phyloP scores from a whole-genome alignment of 495 filamentous ascomycete genomes.

The Aspergillus haitiensis region DNA sequence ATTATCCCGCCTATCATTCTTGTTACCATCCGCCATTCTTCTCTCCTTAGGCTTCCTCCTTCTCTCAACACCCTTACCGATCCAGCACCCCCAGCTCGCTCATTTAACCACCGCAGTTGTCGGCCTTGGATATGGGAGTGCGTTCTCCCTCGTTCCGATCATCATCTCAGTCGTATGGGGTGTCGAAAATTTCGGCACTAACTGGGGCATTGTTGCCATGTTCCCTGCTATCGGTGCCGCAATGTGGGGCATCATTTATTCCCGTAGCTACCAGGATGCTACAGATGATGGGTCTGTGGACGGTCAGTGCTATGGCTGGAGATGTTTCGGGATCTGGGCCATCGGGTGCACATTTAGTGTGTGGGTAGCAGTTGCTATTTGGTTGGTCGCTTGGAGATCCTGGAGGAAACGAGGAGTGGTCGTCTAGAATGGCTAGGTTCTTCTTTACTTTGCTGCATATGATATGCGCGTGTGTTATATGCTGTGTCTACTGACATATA shows the following conservation, averaged over 20 bases:
- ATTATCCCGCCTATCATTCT: constrained; percentile 76
- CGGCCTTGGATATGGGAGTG: constrained; percentile 87
- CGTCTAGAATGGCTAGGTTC: constrained; percentile 50
- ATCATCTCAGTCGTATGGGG: constrained; percentile 95
- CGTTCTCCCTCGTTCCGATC: constrained; percentile 86
- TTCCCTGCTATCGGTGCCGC: constrained; percentile 83
- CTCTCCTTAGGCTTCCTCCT: constrained; percentile 75
- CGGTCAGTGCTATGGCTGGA: constrained; percentile 62
- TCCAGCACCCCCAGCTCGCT: constrained; percentile 68
- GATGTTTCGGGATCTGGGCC: constrained; percentile 86
- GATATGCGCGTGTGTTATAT: too few relatives aligned
- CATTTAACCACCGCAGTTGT: constrained; percentile 77
- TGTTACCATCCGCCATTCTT: constrained; percentile 70
- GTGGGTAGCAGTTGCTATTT: constrained; percentile 72
- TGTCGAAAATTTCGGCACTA: constrained; percentile 96
- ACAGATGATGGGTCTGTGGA: constrained; percentile 38
- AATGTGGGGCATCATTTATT: constrained; percentile 83
- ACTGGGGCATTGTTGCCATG: constrained; percentile 93
- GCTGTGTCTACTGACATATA: too few relatives aligned
- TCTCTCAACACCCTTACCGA: constrained; percentile 68
- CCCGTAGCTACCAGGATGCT: constrained; percentile 71
- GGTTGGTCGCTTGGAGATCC: constrained; percentile 80
- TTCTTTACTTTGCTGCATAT: background rate
- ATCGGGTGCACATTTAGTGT: constrained; percentile 68
- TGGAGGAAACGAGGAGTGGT: constrained; percentile 79